Evolutionary conservation across 2,329 filamentous ascomycete species (phyloP), one percentile per base, ranked within the genome.

Genomic region (Amesomyces nigricolor): DNA sequence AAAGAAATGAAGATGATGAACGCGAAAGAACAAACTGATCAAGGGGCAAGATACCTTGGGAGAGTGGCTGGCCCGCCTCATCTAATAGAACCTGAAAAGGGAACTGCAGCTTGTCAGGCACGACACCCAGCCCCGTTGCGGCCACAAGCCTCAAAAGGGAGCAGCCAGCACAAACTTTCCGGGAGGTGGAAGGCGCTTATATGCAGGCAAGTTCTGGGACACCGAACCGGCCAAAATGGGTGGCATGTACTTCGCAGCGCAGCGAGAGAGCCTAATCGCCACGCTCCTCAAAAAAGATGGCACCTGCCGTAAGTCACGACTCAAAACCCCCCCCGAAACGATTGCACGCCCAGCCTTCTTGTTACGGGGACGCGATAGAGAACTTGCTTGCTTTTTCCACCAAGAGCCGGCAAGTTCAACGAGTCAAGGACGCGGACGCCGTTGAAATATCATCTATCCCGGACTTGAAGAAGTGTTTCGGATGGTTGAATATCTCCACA

Each of bases 381-480:
- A 48, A 53, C 30, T 26, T 47, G 26, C 38, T 53, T 11, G 51
- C 51, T 11, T 53, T 53, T 26, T 47, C 51, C 37, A 13, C 16
- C 44, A 44, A 47, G 44, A 44, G 44, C 26, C 51, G 44, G 11
- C 35, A 47, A 44, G 32, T 22, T 14, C 44, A 26, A 26, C 51
- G 11, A 26, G 44, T 53, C n/a, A 47, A 43, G 30, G 51, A 47
- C 19, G 13, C 30, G 9, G 32, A 46, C n/a, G 37, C 26, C 2
- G 11, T 47, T 10, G 11, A 42, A 14, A 43, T 53, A 4, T 48
- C 44, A 26, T 42, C 51, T 11, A 43, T 53, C 30, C 44, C 51
- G 44, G 44, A 26, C 26, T 43, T 42, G 37, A 53, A 53, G 29
- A 53, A 47, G 17, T 47, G 51, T 11, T 53, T 47, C 16, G 37